Evolutionary conservation across 2,329 filamentous ascomycete genomes (phyloP), one percentile per base, ranked within the genome.

Genomic region (Trichoderma semiorbis): DNA sequence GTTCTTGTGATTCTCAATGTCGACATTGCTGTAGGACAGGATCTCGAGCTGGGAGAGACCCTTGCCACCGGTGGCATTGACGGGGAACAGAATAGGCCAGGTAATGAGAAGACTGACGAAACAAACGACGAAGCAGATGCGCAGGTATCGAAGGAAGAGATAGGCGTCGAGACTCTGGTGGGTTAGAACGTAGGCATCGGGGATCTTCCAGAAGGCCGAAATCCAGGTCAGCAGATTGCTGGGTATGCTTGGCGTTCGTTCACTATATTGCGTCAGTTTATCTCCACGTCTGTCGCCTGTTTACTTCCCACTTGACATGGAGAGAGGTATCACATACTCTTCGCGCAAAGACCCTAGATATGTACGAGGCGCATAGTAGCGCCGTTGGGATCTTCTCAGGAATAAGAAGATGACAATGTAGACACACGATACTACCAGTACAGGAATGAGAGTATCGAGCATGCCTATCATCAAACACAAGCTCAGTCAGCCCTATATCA

Each of bases 111-210:
- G 90, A 72, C 95, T 95, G 16, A 95, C 90, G 65, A 97, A 86
- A 81, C 92, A 95, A 75, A 96, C 92, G 75, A 92, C 86, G 69
- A 91, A 89, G 32, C 91, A 84, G 69, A 96, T 89, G 77, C 93
- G 92, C 73, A 98, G 85, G 78, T 94, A 97, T 58, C 95, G 93
- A 60, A 98, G 87, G 78, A 97, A 93, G 30, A 98, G 88, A 79
- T 94, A 98, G 36, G 92, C 91, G 80, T 98, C 95, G 74, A 98
- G 88, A 3, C 93, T 94, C 80, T 94, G 92, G 81, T 97, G 93
- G 75, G 95, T 92, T 53, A 98, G 87, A 30, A 94, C 87, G 77
- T 93, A 96, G 72, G 90, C 90, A 80, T 98, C 95, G 7, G 87
- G 85, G 61, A 90, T 81, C 76, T 87, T 87, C 82, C 87, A 88